Conservation (phyloP, 192 early-diverging fungal genomes). For the Dimargaris cristalligena region DNA sequence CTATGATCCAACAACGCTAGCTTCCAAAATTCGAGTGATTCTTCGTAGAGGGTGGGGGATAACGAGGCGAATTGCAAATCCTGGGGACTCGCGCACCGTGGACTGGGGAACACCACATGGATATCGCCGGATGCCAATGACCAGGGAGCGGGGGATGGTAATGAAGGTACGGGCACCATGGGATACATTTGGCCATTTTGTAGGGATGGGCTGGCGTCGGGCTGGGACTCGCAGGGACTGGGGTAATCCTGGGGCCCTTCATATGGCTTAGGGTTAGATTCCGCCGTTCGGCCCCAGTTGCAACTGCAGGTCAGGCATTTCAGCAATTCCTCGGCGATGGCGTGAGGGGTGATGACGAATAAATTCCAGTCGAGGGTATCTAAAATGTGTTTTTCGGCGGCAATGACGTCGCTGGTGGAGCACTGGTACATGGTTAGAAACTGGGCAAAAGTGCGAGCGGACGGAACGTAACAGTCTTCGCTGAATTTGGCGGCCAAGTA, state of each 20-base stretch:
- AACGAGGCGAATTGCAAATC: not conserved
- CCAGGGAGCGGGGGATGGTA: not conserved
- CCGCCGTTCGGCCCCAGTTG: no score
- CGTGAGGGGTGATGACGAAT: constrained; percentile 2
- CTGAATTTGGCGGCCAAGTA: constrained; percentile 7
- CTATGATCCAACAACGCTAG: not conserved
- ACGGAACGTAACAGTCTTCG: not conserved
- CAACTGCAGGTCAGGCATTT: not conserved
- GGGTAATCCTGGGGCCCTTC: not conserved
- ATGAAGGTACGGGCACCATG: no score
- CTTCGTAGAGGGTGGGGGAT: not conserved
- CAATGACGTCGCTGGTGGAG: not conserved
- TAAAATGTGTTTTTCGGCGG: not conserved
- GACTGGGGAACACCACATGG: not conserved
- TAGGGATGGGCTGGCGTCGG: not conserved
- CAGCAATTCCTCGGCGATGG: constrained; percentile 2
- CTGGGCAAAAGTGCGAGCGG: constrained; percentile 4
- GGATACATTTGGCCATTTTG: no score
- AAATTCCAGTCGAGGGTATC: constrained; percentile 1
- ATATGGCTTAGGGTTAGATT: not conserved
- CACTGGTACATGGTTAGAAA: constrained; percentile 8
- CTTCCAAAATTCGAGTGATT: constrained; percentile 7
- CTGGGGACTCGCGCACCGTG: not conserved
- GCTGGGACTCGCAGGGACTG: not conserved
- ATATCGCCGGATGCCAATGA: not conserved